Evolutionary conservation across 176 grass and related monocot genomes (phyloP).

Genomic region (Oryza meridionalis): DNA sequence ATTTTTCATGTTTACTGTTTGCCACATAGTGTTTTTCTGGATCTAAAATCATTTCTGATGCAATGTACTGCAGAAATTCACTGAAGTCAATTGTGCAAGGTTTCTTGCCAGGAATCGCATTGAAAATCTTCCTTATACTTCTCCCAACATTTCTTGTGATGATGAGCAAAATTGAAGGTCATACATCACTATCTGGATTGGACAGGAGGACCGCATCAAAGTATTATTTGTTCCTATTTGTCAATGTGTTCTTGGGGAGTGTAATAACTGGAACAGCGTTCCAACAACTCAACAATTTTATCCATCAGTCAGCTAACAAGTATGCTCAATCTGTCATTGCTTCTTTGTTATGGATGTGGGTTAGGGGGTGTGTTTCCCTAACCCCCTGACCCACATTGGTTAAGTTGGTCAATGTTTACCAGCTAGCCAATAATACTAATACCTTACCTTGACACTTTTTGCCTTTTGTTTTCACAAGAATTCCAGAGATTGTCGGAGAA

Average conservation of each 20-base stretch:
- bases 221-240: conserved; percentile 86
- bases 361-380: not conserved
- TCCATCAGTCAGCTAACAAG: conserved; percentile 82
- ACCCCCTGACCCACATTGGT: not conserved
- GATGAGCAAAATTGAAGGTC: conserved; percentile 95
- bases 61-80: conserved; percentile 72
- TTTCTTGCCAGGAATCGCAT: conserved; percentile 82
- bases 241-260: conserved; percentile 93
- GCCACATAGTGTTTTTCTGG: conserved; percentile 19
- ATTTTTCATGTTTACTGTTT: not conserved
- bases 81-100: conserved; percentile 83
- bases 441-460: conserved; percentile 32
- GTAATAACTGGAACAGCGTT: conserved; percentile 96
- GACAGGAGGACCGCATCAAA: conserved; percentile 81
- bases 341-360: conserved; percentile 2
- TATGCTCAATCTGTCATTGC: conserved; percentile 37
- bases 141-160: conserved; percentile 89
- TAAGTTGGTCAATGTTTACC: conserved; percentile 27
- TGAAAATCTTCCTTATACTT: conserved; percentile 90
- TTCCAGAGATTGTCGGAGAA: conserved; percentile 85
- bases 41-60: conserved; percentile 29
- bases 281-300: conserved; percentile 85
- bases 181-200: conserved; percentile 73
- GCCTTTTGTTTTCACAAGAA: conserved; percentile 45
- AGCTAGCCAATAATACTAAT: conserved; percentile 8